Evolutionary conservation across 768 basidiomycete species (phyloP).

Genomic region (Hortiboletus campestris): DNA sequence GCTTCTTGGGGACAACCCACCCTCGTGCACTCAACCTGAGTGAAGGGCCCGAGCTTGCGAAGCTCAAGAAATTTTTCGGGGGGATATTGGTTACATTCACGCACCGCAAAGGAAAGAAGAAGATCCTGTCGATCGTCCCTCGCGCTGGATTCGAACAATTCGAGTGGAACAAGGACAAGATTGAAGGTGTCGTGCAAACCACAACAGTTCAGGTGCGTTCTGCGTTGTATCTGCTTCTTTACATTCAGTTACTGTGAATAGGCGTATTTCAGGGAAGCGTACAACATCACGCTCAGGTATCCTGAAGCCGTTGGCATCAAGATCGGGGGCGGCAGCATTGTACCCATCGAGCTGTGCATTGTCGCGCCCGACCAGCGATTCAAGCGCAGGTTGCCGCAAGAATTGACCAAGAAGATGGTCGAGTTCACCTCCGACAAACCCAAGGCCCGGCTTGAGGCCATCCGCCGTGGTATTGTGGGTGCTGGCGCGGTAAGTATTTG

Average conservation of each 20-base stretch:
- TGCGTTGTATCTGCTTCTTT: not conserved
- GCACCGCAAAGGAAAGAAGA: slow-evolving; percentile 28
- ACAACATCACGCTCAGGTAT: slow-evolving; percentile 32
- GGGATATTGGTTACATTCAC: slow-evolving; percentile 33
- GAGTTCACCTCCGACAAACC: slow-evolving; percentile 51
- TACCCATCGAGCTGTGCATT: slow-evolving; percentile 49
- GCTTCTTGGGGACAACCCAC: slow-evolving; percentile 24
- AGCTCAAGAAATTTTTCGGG: slow-evolving; percentile 40
- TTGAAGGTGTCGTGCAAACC: slow-evolving; percentile 11
- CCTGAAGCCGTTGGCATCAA: slow-evolving; percentile 42
- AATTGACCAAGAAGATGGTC: slow-evolving; percentile 39
- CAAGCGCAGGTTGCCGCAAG: slow-evolving; percentile 42
- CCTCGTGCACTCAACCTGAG: slow-evolving; percentile 31
- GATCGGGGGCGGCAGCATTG: slow-evolving; percentile 35
- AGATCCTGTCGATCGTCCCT: slow-evolving; percentile 37
- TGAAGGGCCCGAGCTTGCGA: slow-evolving; percentile 27
- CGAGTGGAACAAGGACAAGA: slow-evolving; percentile 32
- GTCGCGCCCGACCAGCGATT: slow-evolving; percentile 50
- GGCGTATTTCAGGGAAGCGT: slow-evolving; percentile 40
- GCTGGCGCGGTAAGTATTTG: slow-evolving; percentile 19
- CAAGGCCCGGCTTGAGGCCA: slow-evolving; percentile 37
- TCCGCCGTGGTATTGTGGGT: slow-evolving; percentile 31
- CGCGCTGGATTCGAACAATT: slow-evolving; percentile 42
- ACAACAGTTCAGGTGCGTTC: slow-evolving; percentile 41
- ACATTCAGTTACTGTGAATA: slow-evolving; percentile 20